These are phyloP conservation scores for Telfairia occidentalis DNA, from an alignment of 331 rosid genomes.

Conservation along the genomic window DNA sequence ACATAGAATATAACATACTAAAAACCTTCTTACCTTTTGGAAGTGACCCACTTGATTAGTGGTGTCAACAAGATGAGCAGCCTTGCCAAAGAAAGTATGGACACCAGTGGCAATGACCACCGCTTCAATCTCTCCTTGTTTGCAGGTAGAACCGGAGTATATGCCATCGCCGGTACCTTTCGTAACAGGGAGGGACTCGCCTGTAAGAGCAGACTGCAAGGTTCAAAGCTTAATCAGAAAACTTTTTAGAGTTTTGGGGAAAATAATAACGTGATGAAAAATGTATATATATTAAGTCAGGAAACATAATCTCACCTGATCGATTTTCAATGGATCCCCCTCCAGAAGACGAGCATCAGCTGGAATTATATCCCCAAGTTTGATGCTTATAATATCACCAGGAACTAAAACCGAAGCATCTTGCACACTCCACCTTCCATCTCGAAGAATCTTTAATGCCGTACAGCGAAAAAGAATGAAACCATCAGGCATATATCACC, in stretches of 20 bases:
- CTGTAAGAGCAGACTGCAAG: constrained; percentile 70
- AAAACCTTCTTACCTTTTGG: constrained; percentile 44
- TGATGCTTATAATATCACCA: constrained; percentile 65
- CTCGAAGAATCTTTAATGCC: constrained; percentile 49
- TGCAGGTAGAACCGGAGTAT: constrained; percentile 77
- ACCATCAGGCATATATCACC: not conserved
- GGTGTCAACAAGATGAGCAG: constrained; percentile 78
- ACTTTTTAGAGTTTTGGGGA: not conserved
- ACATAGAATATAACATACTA: not conserved
- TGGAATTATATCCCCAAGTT: constrained; percentile 81
- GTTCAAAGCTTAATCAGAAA: not conserved
- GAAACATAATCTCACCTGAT: constrained; percentile 37
- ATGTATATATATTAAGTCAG: not conserved
- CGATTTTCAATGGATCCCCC: constrained; percentile 77
- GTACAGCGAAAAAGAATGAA: constrained; percentile 3
- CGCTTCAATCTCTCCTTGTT: constrained; percentile 82
- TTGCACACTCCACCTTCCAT: constrained; percentile 68
- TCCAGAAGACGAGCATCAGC: constrained; percentile 88
- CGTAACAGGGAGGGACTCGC: constrained; percentile 82
- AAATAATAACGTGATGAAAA: not conserved
- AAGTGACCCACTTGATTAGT: constrained; percentile 85
- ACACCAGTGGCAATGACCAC: constrained; percentile 82
- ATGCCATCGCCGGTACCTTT: constrained; percentile 57
- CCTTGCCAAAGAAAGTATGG: constrained; percentile 85
- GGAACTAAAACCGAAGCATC: constrained; percentile 74